These are phyloP conservation scores for Vitis hybrid DNA, from an alignment of 177 flowering plant species.

Conservation along the genomic window DNA sequence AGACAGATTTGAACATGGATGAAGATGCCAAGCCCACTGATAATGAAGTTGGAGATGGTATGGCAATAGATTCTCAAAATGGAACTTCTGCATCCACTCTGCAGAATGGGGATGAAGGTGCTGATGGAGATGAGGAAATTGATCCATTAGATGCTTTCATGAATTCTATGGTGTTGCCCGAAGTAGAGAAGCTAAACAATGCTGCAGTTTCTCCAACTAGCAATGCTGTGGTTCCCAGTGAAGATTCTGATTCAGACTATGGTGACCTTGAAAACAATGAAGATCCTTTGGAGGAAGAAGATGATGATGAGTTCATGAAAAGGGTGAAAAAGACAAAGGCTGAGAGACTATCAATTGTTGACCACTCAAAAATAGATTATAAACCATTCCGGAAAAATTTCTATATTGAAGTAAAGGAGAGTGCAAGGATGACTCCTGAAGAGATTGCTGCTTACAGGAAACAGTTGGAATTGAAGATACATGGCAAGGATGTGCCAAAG, in stretches of 20 bases:
- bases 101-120: slow-evolving; percentile 31
- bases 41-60: slow-evolving; percentile 36
- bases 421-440: slow-evolving; percentile 74
- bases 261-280: slow-evolving; percentile 60
- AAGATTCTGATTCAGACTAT: slow-evolving; percentile 84
- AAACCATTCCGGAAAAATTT: slow-evolving; percentile 79
- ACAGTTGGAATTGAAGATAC: slow-evolving; percentile 79
- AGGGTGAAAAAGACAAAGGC: slow-evolving; percentile 94
- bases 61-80: slow-evolving; percentile 49
- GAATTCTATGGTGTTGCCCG: slow-evolving; percentile 92
- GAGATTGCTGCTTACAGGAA: slow-evolving; percentile 79
- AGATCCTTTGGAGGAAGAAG: slow-evolving; percentile 69
- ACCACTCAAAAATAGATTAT: slow-evolving; percentile 90
- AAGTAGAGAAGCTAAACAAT: slow-evolving; percentile 68
- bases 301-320: slow-evolving; percentile 94
- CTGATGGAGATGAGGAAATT: slow-evolving; percentile 73
- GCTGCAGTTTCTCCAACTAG: slow-evolving; percentile 23
- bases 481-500: slow-evolving; percentile 93
- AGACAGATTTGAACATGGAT: slow-evolving; percentile 46
- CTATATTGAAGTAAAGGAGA: slow-evolving; percentile 92
- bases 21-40: slow-evolving; percentile 30
- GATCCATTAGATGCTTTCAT: slow-evolving; percentile 98
- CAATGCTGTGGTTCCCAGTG: slow-evolving; percentile 68
- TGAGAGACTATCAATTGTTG: slow-evolving; percentile 87
- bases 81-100: slow-evolving; percentile 17